Evolutionary conservation across 192 early-diverging fungal genomes (phyloP).

Genomic region (Jimgerdemannia lactiflua): DNA sequence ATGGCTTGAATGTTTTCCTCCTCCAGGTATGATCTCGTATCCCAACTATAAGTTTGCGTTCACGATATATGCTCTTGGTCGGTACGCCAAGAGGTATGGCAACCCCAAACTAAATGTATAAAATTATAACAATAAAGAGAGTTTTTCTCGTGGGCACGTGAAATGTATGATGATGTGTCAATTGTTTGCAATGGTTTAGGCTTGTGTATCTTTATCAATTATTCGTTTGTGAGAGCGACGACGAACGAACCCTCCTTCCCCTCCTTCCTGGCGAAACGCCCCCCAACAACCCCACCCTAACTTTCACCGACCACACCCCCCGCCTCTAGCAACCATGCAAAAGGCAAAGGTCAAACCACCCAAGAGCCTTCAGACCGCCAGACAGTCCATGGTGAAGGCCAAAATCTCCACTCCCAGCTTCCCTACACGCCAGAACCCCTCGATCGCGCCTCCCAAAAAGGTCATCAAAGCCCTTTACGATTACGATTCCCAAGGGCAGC

Average conservation of each 20-base stretch:
- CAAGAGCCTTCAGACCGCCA: constrained; percentile 16
- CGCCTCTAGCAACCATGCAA: constrained; percentile 1
- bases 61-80: constrained; percentile 88
- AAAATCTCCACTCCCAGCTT: constrained; percentile 30
- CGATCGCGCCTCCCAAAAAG: constrained; percentile 54
- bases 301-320: not conserved
- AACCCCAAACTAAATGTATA: constrained; percentile 13
- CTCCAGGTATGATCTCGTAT: constrained; percentile 62
- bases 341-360: constrained; percentile 23
- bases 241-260: too few species aligned
- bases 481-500: constrained; percentile 54
- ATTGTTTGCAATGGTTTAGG: too few species aligned
- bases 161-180: too few species aligned
- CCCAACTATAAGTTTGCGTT: constrained; percentile 95
- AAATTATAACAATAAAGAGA: not conserved
- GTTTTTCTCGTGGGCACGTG: not conserved
- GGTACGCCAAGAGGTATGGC: constrained; percentile 74
- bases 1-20: not conserved
- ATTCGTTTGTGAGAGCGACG: not conserved
- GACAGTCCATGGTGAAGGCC: constrained; percentile 21
- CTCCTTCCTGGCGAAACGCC: too few species aligned
- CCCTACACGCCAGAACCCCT: constrained; percentile 11
- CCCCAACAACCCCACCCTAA: too few species aligned
- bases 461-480: constrained; percentile 71
- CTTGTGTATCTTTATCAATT: not conserved